These are phyloP conservation scores for Calonectria henricotiae DNA, from an alignment of 2,329 filamentous ascomycete species.

Conservation along the genomic window DNA sequence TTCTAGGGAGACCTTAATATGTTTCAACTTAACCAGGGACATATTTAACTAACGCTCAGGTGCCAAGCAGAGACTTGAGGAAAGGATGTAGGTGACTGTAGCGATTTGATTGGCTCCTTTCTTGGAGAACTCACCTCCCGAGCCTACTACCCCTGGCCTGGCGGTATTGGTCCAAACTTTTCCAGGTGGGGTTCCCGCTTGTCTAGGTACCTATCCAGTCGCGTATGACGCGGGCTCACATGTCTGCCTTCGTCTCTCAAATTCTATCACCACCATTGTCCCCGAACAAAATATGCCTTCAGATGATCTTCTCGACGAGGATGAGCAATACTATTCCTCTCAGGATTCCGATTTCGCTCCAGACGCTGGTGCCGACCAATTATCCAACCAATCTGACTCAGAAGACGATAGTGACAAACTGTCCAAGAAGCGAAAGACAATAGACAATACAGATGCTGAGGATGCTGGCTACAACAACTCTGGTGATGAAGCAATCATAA, in stretches of 20 bases:
- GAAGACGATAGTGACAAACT: conserved; percentile 58
- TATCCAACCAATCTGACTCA: conserved; percentile 68
- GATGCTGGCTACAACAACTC: conserved; percentile 76
- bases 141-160: not conserved
- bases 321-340: conserved; percentile 77
- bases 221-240: conserved; percentile 23
- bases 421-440: conserved; percentile 49
- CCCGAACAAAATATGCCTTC: conserved; percentile 59
- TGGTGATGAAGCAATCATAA: conserved; percentile 81
- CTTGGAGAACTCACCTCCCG: conserved; percentile 9
- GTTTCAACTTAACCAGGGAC: conserved; percentile 1
- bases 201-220: not conserved
- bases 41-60: not conserved
- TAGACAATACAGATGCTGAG: conserved; percentile 51
- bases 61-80: no score
- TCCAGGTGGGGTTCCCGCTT: not conserved
- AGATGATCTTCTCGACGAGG: conserved; percentile 63
- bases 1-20: not conserved
- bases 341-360: conserved; percentile 83
- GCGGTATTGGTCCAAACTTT: conserved; percentile 9
- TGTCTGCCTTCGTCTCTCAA: not conserved
- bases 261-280: conserved; percentile 1
- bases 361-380: conserved; percentile 67
- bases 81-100: not conserved
- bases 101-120: conserved; percentile 45